Percentiles rank a stretch among this genome's conserved stretches.
Evolutionary conservation across 192 early-diverging fungal genomes (phyloP).

Genomic region (Nowakowskiella sp.): DNA sequence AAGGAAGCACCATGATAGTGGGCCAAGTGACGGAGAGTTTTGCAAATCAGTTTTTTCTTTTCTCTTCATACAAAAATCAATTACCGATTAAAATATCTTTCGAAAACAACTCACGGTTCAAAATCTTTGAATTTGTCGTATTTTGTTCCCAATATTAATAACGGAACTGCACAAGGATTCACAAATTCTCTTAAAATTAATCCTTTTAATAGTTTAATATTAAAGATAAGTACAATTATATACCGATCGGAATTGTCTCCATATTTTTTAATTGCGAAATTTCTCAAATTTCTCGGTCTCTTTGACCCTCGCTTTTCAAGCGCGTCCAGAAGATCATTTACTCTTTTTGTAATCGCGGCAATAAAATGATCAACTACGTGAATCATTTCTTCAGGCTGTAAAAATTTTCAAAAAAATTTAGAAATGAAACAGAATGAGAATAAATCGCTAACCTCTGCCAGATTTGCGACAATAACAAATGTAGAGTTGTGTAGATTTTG

Average conservation of each 20-base stretch:
- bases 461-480: constrained; percentile 36
- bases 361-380: constrained; percentile 27
- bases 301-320: constrained; percentile 39
- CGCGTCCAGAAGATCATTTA: constrained; percentile 25
- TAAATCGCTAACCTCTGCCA: constrained; percentile 27
- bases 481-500: constrained; percentile 37
- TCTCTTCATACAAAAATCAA: constrained; percentile 20
- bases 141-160: constrained; percentile 37
- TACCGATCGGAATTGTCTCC: constrained; percentile 31
- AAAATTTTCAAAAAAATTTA: constrained; percentile 3
- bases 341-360: constrained; percentile 15
- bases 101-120: constrained; percentile 31
- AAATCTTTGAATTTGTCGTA: constrained; percentile 36
- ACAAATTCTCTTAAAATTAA: constrained; percentile 24
- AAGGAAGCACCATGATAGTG: constrained; percentile 41
- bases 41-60: constrained; percentile 31
- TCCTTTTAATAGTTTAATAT: too few relatives aligned
- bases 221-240: too few relatives aligned
- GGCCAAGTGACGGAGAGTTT: constrained; percentile 34
- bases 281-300: constrained; percentile 34
- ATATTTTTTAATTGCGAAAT: constrained; percentile 31
- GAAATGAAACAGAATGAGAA: not conserved
- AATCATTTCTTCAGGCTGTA: constrained; percentile 23
- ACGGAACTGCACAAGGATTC: constrained; percentile 27
- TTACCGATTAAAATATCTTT: not conserved